Evolutionary conservation across 768 basidiomycete species (phyloP).

Genomic region (Cystobasidium ongulense): DNA sequence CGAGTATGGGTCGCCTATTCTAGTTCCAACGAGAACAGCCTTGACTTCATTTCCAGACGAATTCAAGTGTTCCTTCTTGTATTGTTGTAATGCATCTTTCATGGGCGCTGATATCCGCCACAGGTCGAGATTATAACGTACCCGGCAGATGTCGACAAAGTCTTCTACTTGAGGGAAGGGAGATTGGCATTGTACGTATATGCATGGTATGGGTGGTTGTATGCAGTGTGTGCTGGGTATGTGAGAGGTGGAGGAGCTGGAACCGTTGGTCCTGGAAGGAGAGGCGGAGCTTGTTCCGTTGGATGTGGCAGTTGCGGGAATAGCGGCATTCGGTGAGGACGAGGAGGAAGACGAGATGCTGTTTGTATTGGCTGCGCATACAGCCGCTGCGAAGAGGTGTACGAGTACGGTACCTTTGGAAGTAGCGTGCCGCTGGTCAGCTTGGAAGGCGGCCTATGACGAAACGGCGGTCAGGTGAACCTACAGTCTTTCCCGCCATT

Average conservation of each 20-base stretch:
- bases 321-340: no score
- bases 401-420: constrained; percentile 80
- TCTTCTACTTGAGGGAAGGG: constrained; percentile 75
- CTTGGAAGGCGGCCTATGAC: background rate
- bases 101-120: constrained; percentile 58
- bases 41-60: constrained; percentile 49
- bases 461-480: constrained; percentile 28
- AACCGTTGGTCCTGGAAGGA: constrained; percentile 43
- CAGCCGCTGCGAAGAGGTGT: constrained; percentile 70
- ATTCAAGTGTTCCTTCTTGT: constrained; percentile 26
- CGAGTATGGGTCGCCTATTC: constrained; percentile 85
- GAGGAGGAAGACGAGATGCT: constrained; percentile 22
- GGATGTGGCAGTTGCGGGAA: constrained; percentile 41
- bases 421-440: constrained; percentile 42
- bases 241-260: constrained; percentile 47
- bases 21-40: constrained; percentile 80
- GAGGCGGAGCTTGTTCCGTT: constrained; percentile 38
- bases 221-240: background rate
- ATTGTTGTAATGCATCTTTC: constrained; percentile 48
- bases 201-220: constrained; percentile 44
- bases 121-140: constrained; percentile 66
- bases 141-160: constrained; percentile 63
- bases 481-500: constrained; percentile 98
- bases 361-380: constrained; percentile 48
- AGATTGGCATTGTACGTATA: constrained; percentile 84